A percentile compares a stretch with the other conserved stretches of the same genome.
Conservation (phyloP, 768 basidiomycete species). For the Leccinum aurantiacum region DNA sequence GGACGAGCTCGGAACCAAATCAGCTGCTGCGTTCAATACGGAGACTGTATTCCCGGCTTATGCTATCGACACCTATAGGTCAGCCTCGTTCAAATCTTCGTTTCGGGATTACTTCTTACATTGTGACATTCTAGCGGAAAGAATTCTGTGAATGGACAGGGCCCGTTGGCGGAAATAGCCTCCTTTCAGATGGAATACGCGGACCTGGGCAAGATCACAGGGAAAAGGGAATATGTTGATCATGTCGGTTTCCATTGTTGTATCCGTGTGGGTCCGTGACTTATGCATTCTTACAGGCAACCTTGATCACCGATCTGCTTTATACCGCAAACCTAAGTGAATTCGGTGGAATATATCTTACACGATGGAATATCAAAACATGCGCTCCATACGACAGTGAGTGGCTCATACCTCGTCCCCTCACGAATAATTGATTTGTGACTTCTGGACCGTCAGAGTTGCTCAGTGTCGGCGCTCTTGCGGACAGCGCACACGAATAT, state of each 20-base stretch:
- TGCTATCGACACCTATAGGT: constrained; percentile 66
- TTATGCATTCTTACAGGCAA: constrained; percentile 38
- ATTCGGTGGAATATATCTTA: constrained; percentile 64
- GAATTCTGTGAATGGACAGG: constrained; percentile 15
- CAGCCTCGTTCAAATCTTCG: constrained; percentile 11
- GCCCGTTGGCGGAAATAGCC: constrained; percentile 72
- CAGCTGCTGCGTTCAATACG: constrained; percentile 73
- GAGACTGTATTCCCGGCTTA: constrained; percentile 68
- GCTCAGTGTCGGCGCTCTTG: constrained; percentile 59
- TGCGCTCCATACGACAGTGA: constrained; percentile 49
- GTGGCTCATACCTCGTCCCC: constrained; percentile 19
- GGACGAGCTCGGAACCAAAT: constrained; percentile 66
- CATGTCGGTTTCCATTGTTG: constrained; percentile 40
- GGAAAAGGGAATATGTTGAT: constrained; percentile 60
- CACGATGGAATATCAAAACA: constrained; percentile 49
- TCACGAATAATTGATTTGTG: neutral
- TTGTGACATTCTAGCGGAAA: neutral
- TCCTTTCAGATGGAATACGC: constrained; percentile 82
- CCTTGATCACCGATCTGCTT: constrained; percentile 47
- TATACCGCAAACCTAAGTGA: constrained; percentile 42
- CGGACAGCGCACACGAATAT: constrained; percentile 78
- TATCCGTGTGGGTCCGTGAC: neutral
- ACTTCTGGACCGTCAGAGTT: constrained; percentile 24
- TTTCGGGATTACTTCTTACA: neutral
- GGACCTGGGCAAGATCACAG: constrained; percentile 78